Evolutionary conservation across 441 rosid species (phyloP).

Genomic region (Erodium moschatum): DNA sequence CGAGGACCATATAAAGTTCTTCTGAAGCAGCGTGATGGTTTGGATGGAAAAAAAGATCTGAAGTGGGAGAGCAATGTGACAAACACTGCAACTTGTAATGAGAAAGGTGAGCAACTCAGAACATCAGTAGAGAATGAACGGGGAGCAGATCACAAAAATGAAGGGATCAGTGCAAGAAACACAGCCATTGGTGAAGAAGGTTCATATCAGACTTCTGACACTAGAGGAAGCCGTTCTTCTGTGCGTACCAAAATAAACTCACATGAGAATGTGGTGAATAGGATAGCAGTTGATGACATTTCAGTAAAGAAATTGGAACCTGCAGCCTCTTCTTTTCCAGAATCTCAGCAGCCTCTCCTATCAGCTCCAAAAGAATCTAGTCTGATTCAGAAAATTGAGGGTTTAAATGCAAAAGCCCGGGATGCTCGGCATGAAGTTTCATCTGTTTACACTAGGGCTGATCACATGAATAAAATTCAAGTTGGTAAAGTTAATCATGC

Average conservation of each 20-base stretch:
- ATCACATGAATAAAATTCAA: slow-evolving; percentile 8
- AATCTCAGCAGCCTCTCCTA: slow-evolving; percentile 18
- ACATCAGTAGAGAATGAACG: slow-evolving; percentile 40
- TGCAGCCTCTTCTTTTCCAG: slow-evolving; percentile 22
- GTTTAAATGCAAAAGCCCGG: slow-evolving; percentile 35
- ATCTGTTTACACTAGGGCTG: slow-evolving; percentile 15
- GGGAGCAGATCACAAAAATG: slow-evolving; percentile 36
- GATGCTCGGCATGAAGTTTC: slow-evolving; percentile 18
- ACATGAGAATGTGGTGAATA: slow-evolving; percentile 27
- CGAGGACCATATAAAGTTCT: slow-evolving; percentile 64
- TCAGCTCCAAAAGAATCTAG: slow-evolving; percentile 42
- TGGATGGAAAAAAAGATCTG: slow-evolving; percentile 48
- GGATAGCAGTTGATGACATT: slow-evolving; percentile 32
- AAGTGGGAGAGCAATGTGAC: slow-evolving; percentile 37
- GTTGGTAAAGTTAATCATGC: slow-evolving; percentile 26
- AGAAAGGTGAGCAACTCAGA: slow-evolving; percentile 34
- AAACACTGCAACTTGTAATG: slow-evolving; percentile 28
- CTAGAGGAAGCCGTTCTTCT: slow-evolving; percentile 25
- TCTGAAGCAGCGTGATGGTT: slow-evolving; percentile 59
- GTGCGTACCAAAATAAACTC: slow-evolving; percentile 28
- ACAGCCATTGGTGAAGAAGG: slow-evolving; percentile 26
- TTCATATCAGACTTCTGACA: slow-evolving; percentile 28
- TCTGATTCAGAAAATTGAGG: slow-evolving; percentile 82
- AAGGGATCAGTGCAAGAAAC: slow-evolving; percentile 29
- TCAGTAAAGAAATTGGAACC: slow-evolving; percentile 30